Evolutionary conservation across 768 basidiomycete species (phyloP).

Genomic region (Kwoniella newhampshirensis): DNA sequence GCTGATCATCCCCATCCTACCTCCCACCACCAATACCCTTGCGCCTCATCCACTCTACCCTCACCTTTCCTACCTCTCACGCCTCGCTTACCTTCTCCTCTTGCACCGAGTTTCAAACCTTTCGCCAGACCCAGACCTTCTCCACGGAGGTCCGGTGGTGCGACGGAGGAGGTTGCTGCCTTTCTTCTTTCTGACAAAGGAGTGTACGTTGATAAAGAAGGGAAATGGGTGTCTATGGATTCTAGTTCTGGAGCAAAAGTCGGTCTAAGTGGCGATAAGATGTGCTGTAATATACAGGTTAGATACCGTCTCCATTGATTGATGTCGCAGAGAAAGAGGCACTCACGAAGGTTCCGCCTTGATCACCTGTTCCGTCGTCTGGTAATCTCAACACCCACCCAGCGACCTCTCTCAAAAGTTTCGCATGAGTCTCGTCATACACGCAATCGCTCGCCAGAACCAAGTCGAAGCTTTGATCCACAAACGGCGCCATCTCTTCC

Average conservation of each 20-base stretch:
- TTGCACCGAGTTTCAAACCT: slow-evolving; percentile 36
- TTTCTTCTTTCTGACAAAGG: slow-evolving; percentile 15
- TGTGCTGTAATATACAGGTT: slow-evolving; percentile 37
- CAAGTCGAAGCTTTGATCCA: slow-evolving; percentile 40
- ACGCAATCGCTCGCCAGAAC: slow-evolving; percentile 52
- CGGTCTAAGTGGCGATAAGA: slow-evolving; percentile 50
- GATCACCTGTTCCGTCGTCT: slow-evolving; percentile 22
- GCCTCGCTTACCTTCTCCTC: slow-evolving; percentile 36
- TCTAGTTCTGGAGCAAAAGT: slow-evolving; percentile 51
- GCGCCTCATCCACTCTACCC: slow-evolving; percentile 47
- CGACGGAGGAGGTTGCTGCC: neutral
- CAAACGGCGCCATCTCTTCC: slow-evolving; percentile 18
- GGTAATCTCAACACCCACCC: slow-evolving; percentile 45
- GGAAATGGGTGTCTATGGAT: slow-evolving; percentile 49
- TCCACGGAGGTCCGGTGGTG: slow-evolving; percentile 15
- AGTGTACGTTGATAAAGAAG: slow-evolving; percentile 30
- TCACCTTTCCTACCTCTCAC: slow-evolving; percentile 47
- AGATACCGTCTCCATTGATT: neutral
- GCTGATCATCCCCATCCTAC: slow-evolving; percentile 45
- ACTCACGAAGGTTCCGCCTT: slow-evolving; percentile 52
- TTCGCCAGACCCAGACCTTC: slow-evolving; percentile 34
- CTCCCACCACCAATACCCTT: slow-evolving; percentile 53
- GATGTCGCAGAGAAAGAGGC: neutral
- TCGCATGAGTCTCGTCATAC: slow-evolving; percentile 51
- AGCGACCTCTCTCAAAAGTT: slow-evolving; percentile 45